A percentile compares a stretch with the other conserved stretches of the same genome.
Conservation (phyloP, 1,139 yeast species). For the Suhomyces wounanorum region DNA sequence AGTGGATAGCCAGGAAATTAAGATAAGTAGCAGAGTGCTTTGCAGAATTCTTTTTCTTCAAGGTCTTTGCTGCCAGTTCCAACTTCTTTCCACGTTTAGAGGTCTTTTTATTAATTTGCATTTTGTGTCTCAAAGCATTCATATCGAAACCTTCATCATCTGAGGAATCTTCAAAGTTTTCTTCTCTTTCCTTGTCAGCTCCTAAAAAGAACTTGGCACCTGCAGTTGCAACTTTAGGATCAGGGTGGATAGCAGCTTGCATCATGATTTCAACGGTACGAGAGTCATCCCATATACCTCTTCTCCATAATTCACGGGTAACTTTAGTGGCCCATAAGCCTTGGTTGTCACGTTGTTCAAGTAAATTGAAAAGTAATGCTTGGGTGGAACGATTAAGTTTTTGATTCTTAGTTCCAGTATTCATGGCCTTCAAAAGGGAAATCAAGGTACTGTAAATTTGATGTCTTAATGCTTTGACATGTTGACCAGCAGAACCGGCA, state of each 20-base stretch:
- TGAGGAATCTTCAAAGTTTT: constrained; percentile 68
- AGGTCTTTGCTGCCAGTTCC: constrained; percentile 66
- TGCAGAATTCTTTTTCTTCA: constrained; percentile 59
- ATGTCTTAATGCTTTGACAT: constrained; percentile 79
- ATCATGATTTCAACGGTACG: constrained; percentile 96
- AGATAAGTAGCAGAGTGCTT: constrained; percentile 69
- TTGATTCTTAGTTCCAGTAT: constrained; percentile 83
- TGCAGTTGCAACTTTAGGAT: constrained; percentile 82
- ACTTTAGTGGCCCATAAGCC: constrained; percentile 97
- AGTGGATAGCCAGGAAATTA: constrained; percentile 91
- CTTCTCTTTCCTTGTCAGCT: constrained; percentile 94
- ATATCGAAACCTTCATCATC: constrained; percentile 76
- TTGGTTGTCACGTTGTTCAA: constrained; percentile 75
- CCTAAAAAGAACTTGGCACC: constrained; percentile 92
- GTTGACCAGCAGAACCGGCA: constrained; percentile 55
- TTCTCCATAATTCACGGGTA: constrained; percentile 93
- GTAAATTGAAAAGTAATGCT: constrained; percentile 81
- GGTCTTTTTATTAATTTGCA: constrained; percentile 81
- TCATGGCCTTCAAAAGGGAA: constrained; percentile 75
- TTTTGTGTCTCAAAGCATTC: constrained; percentile 70
- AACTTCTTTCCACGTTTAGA: constrained; percentile 78
- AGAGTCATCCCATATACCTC: constrained; percentile 98
- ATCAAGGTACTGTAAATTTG: constrained; percentile 81
- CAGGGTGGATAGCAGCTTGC: constrained; percentile 87
- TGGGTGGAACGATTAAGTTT: constrained; percentile 87